These are phyloP conservation scores for Rubroboletus pulcherrimus DNA, from an alignment of 768 basidiomycete genomes.

Conservation along the genomic window DNA sequence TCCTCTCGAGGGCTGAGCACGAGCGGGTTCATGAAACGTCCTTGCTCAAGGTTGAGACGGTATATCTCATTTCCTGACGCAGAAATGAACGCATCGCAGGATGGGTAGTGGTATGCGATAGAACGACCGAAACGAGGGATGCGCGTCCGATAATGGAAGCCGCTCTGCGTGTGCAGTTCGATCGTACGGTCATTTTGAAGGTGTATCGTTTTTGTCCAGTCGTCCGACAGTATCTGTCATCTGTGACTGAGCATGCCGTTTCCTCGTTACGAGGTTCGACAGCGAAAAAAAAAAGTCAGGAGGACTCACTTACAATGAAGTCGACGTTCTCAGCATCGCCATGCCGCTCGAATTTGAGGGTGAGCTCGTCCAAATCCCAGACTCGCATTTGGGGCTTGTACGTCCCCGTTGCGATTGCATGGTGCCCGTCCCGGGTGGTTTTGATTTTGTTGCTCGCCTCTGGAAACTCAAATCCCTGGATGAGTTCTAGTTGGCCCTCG, in stretches of 20 bases:
- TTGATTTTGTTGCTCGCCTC: constrained; percentile 92
- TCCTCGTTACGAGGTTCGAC: not conserved
- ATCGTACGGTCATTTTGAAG: constrained; percentile 94
- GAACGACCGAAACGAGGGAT: constrained; percentile 93
- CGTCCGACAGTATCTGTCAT: constrained; percentile 83
- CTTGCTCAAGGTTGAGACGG: constrained; percentile 93
- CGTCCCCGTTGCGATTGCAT: constrained; percentile 90
- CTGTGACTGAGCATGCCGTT: not conserved
- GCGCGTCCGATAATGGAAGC: constrained; percentile 87
- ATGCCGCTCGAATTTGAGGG: constrained; percentile 93
- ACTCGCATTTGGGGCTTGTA: constrained; percentile 98
- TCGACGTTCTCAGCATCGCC: constrained; percentile 97
- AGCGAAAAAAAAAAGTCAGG: not conserved
- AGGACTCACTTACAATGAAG: constrained; percentile 81
- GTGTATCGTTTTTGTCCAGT: constrained; percentile 99
- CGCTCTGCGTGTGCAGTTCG: constrained; percentile 91
- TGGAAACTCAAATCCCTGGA: constrained; percentile 96
- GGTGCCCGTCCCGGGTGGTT: constrained; percentile 87
- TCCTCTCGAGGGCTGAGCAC: constrained; percentile 49
- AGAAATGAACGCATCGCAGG: constrained; percentile 84
- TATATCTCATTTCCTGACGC: constrained; percentile 87
- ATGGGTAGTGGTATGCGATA: constrained; percentile 89
- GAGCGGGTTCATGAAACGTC: constrained; percentile 84
- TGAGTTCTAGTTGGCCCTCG: constrained; percentile 83
- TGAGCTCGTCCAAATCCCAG: constrained; percentile 90